These are phyloP conservation scores for Perkinsela sp. DNA, from an alignment of 208 protist genomes.

Conservation along the genomic window DNA sequence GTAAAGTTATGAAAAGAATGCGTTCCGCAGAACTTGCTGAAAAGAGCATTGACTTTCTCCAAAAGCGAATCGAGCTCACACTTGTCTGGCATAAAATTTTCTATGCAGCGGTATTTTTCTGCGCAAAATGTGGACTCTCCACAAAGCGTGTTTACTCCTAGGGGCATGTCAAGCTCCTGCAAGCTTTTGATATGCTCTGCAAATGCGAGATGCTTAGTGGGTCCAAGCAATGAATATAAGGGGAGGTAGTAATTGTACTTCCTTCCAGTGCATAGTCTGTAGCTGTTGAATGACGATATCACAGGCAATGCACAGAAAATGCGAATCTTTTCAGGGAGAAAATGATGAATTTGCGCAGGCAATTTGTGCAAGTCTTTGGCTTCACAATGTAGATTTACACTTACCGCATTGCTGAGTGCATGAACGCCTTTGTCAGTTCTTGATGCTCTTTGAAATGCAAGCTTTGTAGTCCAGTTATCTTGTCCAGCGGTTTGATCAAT, in stretches of 20 bases:
- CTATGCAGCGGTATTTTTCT: no score
- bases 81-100: neutral
- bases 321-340: neutral
- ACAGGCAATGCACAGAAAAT: neutral
- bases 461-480: neutral
- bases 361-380: neutral
- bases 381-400: neutral
- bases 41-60: neutral
- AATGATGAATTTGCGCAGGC: neutral
- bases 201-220: neutral
- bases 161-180: neutral
- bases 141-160: neutral
- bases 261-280: neutral
- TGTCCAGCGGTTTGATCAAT: neutral
- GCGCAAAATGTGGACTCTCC: neutral
- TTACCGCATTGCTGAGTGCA: neutral
- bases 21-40: neutral
- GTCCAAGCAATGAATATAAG: neutral
- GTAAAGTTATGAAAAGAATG: neutral
- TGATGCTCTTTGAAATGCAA: neutral
- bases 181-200: neutral
- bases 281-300: neutral
- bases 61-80: neutral
- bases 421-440: neutral
- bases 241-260: neutral